Evolutionary conservation across 2,329 filamentous ascomycete species (phyloP).

Genomic region (Nemania sp.): DNA sequence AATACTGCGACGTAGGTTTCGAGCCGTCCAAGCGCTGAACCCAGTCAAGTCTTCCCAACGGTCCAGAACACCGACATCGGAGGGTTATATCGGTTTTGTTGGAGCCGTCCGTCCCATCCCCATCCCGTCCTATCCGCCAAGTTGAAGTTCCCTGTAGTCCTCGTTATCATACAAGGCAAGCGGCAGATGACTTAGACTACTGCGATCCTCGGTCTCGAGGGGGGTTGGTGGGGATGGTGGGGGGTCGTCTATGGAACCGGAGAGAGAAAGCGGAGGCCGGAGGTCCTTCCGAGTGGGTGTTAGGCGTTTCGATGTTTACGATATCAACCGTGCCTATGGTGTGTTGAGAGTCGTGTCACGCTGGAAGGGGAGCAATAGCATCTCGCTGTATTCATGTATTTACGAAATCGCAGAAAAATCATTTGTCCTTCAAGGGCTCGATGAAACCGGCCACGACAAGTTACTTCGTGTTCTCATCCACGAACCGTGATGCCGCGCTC

Average conservation of each 20-base stretch:
- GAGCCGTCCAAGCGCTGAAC: neutral
- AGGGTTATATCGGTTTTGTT: conserved; percentile 9
- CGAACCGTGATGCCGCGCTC: conserved; percentile 51
- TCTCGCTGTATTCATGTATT: conserved; percentile 1
- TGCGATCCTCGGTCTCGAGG: neutral
- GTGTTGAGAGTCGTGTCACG: neutral
- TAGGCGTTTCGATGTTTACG: neutral
- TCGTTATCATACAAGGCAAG: neutral
- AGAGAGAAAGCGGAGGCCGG: conserved; percentile 16
- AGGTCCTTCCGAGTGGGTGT: conserved; percentile 9
- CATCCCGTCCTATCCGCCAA: neutral
- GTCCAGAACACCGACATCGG: conserved; percentile 15
- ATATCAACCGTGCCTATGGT: neutral
- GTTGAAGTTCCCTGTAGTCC: neutral
- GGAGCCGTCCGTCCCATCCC: no score
- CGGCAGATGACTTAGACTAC: conserved; percentile 10
- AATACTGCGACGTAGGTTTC: no score
- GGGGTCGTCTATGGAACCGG: conserved; percentile 10
- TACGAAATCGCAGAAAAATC: neutral
- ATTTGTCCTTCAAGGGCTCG: neutral
- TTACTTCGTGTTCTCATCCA: neutral
- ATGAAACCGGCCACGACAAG: neutral
- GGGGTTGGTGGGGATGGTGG: conserved; percentile 19
- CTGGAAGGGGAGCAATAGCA: neutral
- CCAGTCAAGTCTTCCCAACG: neutral